Percentiles rank a stretch among this genome's conserved stretches.
Evolutionary conservation across 257 asterid genomes (phyloP).

Genomic region (Vinca minor): DNA sequence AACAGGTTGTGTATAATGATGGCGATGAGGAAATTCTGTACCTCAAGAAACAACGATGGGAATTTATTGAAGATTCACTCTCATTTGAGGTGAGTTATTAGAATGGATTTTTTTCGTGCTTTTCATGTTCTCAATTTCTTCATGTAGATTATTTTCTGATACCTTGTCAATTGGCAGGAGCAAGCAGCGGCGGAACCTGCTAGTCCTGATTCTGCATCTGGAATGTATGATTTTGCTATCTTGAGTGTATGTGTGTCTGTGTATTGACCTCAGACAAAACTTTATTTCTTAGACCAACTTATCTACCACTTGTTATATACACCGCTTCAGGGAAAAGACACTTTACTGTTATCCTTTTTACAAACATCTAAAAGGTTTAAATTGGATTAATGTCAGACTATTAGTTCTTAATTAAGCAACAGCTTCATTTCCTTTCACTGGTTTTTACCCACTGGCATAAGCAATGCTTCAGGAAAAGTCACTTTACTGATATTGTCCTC

Average conservation of each 20-base stretch:
- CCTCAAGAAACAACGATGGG: conserved; percentile 58
- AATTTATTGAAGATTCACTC: conserved; percentile 35
- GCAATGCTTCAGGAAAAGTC: too few relatives aligned
- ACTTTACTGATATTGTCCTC: too few relatives aligned
- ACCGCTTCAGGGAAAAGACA: too few relatives aligned
- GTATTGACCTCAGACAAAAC: neutral
- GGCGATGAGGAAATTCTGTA: conserved; percentile 70
- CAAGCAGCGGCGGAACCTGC: conserved; percentile 44
- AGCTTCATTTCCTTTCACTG: too few relatives aligned
- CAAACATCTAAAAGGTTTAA: too few relatives aligned
- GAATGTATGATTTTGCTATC: conserved; percentile 28
- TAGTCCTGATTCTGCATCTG: conserved; percentile 52
- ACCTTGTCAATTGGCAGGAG: conserved; percentile 35
- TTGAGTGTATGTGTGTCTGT: neutral
- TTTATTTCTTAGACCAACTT: too few relatives aligned
- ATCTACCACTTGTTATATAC: too few relatives aligned
- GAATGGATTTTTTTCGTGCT: conserved; percentile 8
- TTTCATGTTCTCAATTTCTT: conserved; percentile 15
- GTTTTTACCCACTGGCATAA: too few relatives aligned
- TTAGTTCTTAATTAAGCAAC: too few relatives aligned
- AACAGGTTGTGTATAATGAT: conserved; percentile 62
- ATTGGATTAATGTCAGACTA: too few relatives aligned
- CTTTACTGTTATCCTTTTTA: too few relatives aligned
- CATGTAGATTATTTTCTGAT: neutral
- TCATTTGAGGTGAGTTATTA: conserved; percentile 43